Percentiles rank a stretch among this genome's conserved stretches.
Evolutionary conservation across 73 alveolate genomes (phyloP).

Genomic region (Durusdinium trenchii): DNA sequence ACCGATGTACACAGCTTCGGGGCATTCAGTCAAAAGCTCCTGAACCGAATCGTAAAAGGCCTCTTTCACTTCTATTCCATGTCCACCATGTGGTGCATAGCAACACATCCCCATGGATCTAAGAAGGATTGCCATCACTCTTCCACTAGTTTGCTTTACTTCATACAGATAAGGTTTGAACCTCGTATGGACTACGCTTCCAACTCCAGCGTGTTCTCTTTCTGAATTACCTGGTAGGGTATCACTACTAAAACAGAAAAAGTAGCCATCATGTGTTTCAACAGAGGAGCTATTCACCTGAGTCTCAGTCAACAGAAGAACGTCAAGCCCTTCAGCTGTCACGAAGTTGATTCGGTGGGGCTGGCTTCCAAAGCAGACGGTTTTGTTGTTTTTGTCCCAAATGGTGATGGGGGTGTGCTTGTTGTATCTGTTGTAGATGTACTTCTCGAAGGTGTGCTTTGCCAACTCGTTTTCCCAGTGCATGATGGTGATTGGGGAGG

Average conservation of each 20-base stretch:
- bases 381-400: not conserved
- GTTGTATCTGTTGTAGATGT: slow-evolving; percentile 6
- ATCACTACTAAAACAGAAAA: slow-evolving; percentile 17
- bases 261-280: not conserved
- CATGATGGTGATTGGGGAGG: not conserved
- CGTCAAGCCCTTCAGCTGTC: not conserved
- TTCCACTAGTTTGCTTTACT: not conserved
- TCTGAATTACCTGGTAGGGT: slow-evolving; percentile 3
- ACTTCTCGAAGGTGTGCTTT: not conserved
- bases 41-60: not conserved
- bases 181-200: not conserved
- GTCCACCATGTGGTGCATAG: slow-evolving; percentile 18
- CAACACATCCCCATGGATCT: not conserved
- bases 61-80: not conserved
- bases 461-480: slow-evolving; percentile 13
- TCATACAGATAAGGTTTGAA: not conserved
- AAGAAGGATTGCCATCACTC: not conserved
- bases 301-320: not conserved
- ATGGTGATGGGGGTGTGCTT: not conserved
- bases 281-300: not conserved
- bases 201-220: slow-evolving; percentile 4
- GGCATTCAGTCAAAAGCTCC: not conserved
- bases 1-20: not conserved
- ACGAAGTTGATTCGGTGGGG: not conserved
- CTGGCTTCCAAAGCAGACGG: not conserved